A percentile compares a stretch with the other conserved stretches of the same genome.
phyloP scores from a whole-genome alignment of 352 stramenopile species.

The Phytophthora pisi region DNA sequence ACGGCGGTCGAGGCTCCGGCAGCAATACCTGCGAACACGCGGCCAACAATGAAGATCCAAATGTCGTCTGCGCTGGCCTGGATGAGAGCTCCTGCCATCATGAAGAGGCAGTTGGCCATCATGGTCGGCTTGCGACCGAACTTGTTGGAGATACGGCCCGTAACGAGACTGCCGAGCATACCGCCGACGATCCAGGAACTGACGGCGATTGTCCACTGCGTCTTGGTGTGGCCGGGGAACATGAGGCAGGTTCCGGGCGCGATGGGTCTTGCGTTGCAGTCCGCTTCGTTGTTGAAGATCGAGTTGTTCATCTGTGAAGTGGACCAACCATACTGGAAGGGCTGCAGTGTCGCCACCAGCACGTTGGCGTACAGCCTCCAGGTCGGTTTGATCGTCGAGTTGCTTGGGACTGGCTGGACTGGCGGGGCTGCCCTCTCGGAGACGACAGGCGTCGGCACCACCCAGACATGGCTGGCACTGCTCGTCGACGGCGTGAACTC shows the following conservation, averaged over 20 bases:
- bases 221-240: slow-evolving; percentile 36
- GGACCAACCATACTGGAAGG: slow-evolving; percentile 48
- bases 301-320: slow-evolving; percentile 60
- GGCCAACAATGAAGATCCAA: slow-evolving; percentile 44
- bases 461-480: slow-evolving; percentile 23
- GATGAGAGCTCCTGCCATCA: slow-evolving; percentile 47
- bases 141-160: slow-evolving; percentile 41
- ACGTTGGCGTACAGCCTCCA: slow-evolving; percentile 59
- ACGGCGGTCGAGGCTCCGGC: slow-evolving; percentile 42
- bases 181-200: slow-evolving; percentile 67
- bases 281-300: slow-evolving; percentile 45
- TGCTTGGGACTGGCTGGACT: slow-evolving; percentile 9
- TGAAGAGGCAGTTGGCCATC: slow-evolving; percentile 47
- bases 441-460: slow-evolving; percentile 21
- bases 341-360: slow-evolving; percentile 50
- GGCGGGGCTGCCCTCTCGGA: background rate
- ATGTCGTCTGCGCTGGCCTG: slow-evolving; percentile 33
- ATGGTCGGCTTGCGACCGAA: slow-evolving; percentile 46
- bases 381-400: slow-evolving; percentile 21
- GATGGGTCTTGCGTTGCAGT: slow-evolving; percentile 52
- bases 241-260: slow-evolving; percentile 35
- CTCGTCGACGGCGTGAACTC: slow-evolving; percentile 33
- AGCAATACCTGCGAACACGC: slow-evolving; percentile 55
- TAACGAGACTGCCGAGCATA: slow-evolving; percentile 54
- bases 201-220: slow-evolving; percentile 62